Conservation (phyloP, 179 eudicot genomes). For the Silene noctiflora region DNA sequence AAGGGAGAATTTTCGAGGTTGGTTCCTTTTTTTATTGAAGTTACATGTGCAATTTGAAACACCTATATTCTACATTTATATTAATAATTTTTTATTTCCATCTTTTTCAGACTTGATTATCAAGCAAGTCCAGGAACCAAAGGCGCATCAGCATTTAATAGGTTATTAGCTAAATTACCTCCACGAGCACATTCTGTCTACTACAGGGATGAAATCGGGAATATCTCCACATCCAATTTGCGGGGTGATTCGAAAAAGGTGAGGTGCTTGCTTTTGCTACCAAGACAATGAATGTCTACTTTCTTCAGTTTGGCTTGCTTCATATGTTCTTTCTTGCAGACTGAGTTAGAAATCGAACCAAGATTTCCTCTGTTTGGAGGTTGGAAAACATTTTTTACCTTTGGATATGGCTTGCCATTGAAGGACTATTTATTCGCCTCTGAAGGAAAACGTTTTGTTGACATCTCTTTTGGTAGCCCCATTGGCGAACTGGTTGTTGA, state of each 20-base stretch:
- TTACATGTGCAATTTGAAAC: not conserved
- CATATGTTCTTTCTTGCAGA: constrained; percentile 50
- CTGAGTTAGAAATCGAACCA: constrained; percentile 84
- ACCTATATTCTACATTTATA: constrained; percentile 3
- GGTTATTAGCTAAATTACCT: constrained; percentile 67
- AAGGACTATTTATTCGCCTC: constrained; percentile 73
- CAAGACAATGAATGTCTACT: not conserved
- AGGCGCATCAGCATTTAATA: constrained; percentile 70
- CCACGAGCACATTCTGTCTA: constrained; percentile 90
- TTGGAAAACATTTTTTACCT: constrained; percentile 85
- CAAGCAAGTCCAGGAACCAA: constrained; percentile 61
- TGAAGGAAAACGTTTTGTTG: constrained; percentile 72
- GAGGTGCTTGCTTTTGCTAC: constrained; percentile 6
- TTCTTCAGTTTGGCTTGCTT: constrained; percentile 12
- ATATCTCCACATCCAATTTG: constrained; percentile 88
- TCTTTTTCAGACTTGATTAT: constrained; percentile 63
- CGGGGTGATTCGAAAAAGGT: constrained; percentile 64
- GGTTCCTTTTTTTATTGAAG: constrained; percentile 9
- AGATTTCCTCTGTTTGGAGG: constrained; percentile 96
- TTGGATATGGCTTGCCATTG: constrained; percentile 88
- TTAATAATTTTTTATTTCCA: constrained; percentile 13
- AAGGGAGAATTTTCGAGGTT: constrained; percentile 93
- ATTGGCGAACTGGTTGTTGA: constrained; percentile 66
- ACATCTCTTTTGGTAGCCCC: constrained; percentile 76
- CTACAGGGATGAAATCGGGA: constrained; percentile 96